Evolutionary conservation across 352 stramenopile species (phyloP).

Genomic region (Pythium guiyangense): DNA sequence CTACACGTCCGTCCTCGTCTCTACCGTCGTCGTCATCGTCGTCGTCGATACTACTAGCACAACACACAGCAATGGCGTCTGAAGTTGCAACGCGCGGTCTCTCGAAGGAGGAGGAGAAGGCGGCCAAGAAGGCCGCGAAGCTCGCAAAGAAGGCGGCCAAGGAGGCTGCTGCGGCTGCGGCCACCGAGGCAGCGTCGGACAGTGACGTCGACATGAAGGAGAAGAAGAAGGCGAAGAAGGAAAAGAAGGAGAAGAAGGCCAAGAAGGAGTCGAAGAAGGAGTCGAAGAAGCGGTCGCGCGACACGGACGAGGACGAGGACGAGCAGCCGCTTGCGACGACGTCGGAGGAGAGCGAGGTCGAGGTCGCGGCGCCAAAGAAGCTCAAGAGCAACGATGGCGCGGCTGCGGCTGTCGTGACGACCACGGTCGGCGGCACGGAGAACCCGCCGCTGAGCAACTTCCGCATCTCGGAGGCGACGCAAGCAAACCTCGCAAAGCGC

Average conservation of each 20-base stretch:
- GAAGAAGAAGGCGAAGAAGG: constrained; percentile 45
- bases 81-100: constrained; percentile 25
- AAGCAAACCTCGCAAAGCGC: constrained; percentile 57
- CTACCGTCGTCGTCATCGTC: too few species aligned
- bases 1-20: too few species aligned
- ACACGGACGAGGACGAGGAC: constrained; percentile 23
- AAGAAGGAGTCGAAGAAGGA: constrained; percentile 72
- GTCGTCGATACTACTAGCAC: background rate
- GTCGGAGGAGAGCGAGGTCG: constrained; percentile 52
- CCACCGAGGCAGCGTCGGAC: constrained; percentile 6
- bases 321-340: constrained; percentile 31
- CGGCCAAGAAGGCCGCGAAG: constrained; percentile 50
- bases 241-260: constrained; percentile 58
- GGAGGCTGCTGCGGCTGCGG: constrained; percentile 18
- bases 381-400: constrained; percentile 10
- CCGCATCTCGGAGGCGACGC: constrained; percentile 54
- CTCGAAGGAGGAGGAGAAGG: constrained; percentile 60
- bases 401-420: constrained; percentile 5
- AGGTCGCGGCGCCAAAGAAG: constrained; percentile 31
- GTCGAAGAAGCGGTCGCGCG: constrained; percentile 62
- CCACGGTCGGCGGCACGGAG: constrained; percentile 37
- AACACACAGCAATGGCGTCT: constrained; percentile 7
- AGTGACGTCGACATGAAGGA: constrained; percentile 16
- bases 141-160: constrained; percentile 50
- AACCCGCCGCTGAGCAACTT: constrained; percentile 78